These are phyloP conservation scores for Penicillium nordicum DNA, from an alignment of 2,329 filamentous ascomycete genomes.

Conservation along the genomic window DNA sequence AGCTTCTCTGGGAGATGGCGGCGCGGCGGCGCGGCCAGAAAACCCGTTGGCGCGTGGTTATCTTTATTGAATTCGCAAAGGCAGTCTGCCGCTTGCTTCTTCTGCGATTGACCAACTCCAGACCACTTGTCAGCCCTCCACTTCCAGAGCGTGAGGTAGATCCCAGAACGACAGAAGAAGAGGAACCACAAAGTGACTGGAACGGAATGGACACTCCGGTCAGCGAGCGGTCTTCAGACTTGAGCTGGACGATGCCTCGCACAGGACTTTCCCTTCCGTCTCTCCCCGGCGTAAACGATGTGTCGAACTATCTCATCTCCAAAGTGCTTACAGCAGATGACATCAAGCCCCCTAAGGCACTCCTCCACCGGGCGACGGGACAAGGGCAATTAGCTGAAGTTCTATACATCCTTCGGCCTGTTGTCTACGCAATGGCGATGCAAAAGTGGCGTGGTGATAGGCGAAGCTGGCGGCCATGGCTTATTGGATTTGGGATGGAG, in stretches of 20 bases:
- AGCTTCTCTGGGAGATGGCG: slow-evolving; percentile 96
- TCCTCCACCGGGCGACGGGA: slow-evolving; percentile 70
- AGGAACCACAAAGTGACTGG: slow-evolving; percentile 38
- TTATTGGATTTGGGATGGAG: slow-evolving; percentile 80
- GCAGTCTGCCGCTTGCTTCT: slow-evolving; percentile 78
- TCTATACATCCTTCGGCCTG: slow-evolving; percentile 85
- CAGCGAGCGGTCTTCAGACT: slow-evolving; percentile 41
- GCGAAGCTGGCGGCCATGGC: slow-evolving; percentile 87
- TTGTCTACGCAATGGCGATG: slow-evolving; percentile 81
- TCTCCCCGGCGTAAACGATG: slow-evolving; percentile 75
- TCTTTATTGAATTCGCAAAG: slow-evolving; percentile 81
- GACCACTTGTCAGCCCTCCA: slow-evolving; percentile 77
- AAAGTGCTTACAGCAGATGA: slow-evolving; percentile 94
- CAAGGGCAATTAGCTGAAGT: slow-evolving; percentile 82
- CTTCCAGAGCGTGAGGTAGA: slow-evolving; percentile 82
- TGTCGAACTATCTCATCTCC: slow-evolving; percentile 79
- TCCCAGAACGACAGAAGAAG: slow-evolving; percentile 55
- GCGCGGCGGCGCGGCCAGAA: slow-evolving; percentile 79
- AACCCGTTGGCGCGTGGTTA: slow-evolving; percentile 79
- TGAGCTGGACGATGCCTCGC: slow-evolving; percentile 87
- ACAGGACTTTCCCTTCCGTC: slow-evolving; percentile 82
- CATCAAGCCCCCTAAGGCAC: slow-evolving; percentile 83
- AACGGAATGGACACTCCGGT: slow-evolving; percentile 48
- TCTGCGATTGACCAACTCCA: slow-evolving; percentile 74
- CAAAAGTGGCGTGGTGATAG: slow-evolving; percentile 68